Percentiles rank a stretch among this genome's conserved stretches.
Evolutionary conservation across 1,284 basidiomycete species (phyloP).

Genomic region (Austroboletus olivaceoglutinosus): DNA sequence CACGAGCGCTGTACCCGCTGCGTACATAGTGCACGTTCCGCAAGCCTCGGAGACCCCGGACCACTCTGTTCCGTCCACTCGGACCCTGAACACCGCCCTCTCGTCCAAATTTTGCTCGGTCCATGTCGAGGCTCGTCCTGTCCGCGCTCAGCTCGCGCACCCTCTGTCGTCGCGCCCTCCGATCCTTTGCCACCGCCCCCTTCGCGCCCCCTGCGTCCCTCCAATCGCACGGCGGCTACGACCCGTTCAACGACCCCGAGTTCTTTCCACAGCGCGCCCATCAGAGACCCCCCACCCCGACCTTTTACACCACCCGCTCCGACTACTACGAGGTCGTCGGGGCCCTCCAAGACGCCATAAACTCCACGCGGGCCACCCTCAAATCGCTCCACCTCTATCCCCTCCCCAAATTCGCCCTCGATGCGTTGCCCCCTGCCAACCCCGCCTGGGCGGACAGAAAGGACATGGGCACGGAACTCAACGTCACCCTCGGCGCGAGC

Average conservation of each 20-base stretch:
- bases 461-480: constrained; percentile 59
- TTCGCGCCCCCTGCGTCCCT: constrained; percentile 28
- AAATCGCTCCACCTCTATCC: constrained; percentile 71
- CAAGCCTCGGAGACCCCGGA: constrained; percentile 10
- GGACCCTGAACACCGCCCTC: constrained; percentile 25
- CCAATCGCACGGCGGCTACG: constrained; percentile 1
- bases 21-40: too few relatives aligned
- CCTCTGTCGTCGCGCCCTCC: background rate
- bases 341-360: constrained; percentile 65
- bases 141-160: constrained; percentile 7
- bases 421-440: constrained; percentile 55
- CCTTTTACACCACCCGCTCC: constrained; percentile 87
- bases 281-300: constrained; percentile 56
- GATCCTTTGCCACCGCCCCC: constrained; percentile 11
- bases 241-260: constrained; percentile 6
- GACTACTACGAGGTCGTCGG: constrained; percentile 74
- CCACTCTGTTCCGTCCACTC: background rate
- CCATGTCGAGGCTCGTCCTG: constrained; percentile 4
- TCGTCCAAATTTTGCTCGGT: constrained; percentile 8
- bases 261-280: constrained; percentile 6
- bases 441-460: constrained; percentile 68
- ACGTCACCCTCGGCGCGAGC: constrained; percentile 63
- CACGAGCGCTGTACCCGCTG: too few relatives aligned
- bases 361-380: constrained; percentile 57
- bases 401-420: constrained; percentile 68